These are phyloP conservation scores for Hypomyces rosellus DNA, from an alignment of 2,329 filamentous ascomycete species.

Conservation along the genomic window DNA sequence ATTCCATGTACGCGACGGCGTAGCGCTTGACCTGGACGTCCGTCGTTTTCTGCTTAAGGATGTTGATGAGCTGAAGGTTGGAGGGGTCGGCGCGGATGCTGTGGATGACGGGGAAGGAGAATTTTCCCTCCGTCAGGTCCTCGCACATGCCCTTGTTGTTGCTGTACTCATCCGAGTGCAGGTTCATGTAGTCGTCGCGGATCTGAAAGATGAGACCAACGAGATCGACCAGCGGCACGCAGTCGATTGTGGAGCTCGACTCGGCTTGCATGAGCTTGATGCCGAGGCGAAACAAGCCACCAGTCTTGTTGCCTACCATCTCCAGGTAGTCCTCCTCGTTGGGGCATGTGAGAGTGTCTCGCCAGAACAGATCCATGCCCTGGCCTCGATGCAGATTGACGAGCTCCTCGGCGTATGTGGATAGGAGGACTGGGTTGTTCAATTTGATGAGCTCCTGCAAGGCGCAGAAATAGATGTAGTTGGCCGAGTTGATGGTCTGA, in stretches of 20 bases:
- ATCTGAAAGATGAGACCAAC: conserved; percentile 87
- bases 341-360: conserved; percentile 76
- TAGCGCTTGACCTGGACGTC: conserved; percentile 88
- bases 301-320: conserved; percentile 89
- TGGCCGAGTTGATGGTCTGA: conserved; percentile 86
- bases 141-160: conserved; percentile 91
- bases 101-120: conserved; percentile 93
- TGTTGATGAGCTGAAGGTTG: conserved; percentile 80
- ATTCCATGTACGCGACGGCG: conserved; percentile 85
- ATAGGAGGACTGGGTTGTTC: conserved; percentile 58
- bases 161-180: conserved; percentile 67
- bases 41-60: conserved; percentile 80
- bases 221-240: conserved; percentile 76
- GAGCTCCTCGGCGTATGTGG: conserved; percentile 75
- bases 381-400: conserved; percentile 80
- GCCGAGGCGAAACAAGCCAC: conserved; percentile 75
- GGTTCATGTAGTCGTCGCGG: conserved; percentile 89
- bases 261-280: conserved; percentile 87
- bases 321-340: conserved; percentile 88
- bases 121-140: conserved; percentile 94
- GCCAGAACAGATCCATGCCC: conserved; percentile 89
- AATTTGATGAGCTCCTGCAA: conserved; percentile 69
- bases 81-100: conserved; percentile 71
- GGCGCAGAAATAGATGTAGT: conserved; percentile 81
- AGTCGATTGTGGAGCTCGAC: conserved; percentile 53